Evolutionary conservation across 2,329 filamentous ascomycete species (phyloP).

Genomic region (Pseudogymnoascus sp.): DNA sequence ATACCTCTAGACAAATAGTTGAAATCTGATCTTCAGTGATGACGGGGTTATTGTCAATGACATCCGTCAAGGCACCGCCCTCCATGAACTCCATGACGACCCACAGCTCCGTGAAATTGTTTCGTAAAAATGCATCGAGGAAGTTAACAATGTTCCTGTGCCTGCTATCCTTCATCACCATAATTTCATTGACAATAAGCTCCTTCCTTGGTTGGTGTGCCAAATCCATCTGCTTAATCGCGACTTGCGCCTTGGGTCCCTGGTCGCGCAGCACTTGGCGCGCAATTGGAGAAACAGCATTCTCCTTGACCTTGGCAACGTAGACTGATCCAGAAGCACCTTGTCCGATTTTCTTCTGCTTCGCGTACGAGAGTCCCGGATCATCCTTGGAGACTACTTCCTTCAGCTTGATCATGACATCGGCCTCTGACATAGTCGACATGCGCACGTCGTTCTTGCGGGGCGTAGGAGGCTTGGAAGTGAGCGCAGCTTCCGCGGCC

Average conservation of each 20-base stretch:
- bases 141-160: constrained; percentile 99
- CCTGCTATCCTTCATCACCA: constrained; percentile 99
- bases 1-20: constrained; percentile 91
- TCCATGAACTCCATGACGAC: constrained; percentile 99
- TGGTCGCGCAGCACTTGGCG: constrained; percentile 70
- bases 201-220: constrained; percentile 96
- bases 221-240: constrained; percentile 99
- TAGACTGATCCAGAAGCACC: constrained; percentile 97
- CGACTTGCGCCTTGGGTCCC: constrained; percentile 78
- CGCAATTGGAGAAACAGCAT: constrained; percentile 71
- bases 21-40: constrained; percentile 97
- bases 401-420: constrained; percentile 93
- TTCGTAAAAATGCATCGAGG: constrained; percentile 89
- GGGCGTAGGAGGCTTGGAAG: constrained; percentile 64
- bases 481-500: constrained; percentile 81
- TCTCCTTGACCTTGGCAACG: constrained; percentile 89
- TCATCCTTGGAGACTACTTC: constrained; percentile 94
- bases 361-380: constrained; percentile 90
- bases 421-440: constrained; percentile 94
- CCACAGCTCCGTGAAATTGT: constrained; percentile 94
- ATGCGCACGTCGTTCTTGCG: constrained; percentile 91
- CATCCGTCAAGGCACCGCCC: constrained; percentile 91
- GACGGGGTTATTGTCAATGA: constrained; percentile 93
- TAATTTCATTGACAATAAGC: constrained; percentile 97
- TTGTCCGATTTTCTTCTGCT: constrained; percentile 99